A percentile compares a stretch with the other conserved stretches of the same genome.
Conservation (phyloP, 2,329 filamentous ascomycete species). For the Xylariales sp. region DNA sequence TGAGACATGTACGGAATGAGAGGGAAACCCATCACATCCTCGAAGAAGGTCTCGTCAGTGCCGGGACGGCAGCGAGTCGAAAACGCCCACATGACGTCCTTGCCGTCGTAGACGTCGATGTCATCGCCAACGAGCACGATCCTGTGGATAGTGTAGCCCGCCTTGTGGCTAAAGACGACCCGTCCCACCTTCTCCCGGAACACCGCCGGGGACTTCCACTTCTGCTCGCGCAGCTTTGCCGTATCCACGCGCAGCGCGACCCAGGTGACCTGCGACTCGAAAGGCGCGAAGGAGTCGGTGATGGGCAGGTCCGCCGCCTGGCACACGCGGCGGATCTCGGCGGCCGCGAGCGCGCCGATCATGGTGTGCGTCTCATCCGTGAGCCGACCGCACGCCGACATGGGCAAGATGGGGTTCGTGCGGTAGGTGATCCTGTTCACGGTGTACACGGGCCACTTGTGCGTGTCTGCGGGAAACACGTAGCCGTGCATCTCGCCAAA, state of each 20-base stretch:
- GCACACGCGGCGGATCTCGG: conserved; percentile 33
- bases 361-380: conserved; percentile 33
- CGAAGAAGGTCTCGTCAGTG: conserved; percentile 37
- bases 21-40: conserved; percentile 37
- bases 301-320: conserved; percentile 35
- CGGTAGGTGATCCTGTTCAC: conserved; percentile 44
- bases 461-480: conserved; percentile 32
- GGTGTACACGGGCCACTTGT: conserved; percentile 32
- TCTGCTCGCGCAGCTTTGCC: conserved; percentile 49
- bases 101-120: conserved; percentile 40
- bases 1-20: conserved; percentile 44
- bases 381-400: conserved; percentile 33
- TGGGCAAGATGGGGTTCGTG: conserved; percentile 40
- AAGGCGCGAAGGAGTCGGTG: conserved; percentile 36
- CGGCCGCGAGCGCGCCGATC: conserved; percentile 30
- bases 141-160: conserved; percentile 36
- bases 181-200: conserved; percentile 37
- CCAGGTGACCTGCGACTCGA: conserved; percentile 45
- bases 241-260: conserved; percentile 52
- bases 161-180: conserved; percentile 36
- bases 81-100: conserved; percentile 46
- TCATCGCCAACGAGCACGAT: conserved; percentile 43
- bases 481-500: conserved; percentile 46
- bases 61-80: conserved; percentile 40
- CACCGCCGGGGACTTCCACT: conserved; percentile 36